phyloP scores from a whole-genome alignment of 2,329 filamentous ascomycete species.

The Tolypocladium nubicola region DNA sequence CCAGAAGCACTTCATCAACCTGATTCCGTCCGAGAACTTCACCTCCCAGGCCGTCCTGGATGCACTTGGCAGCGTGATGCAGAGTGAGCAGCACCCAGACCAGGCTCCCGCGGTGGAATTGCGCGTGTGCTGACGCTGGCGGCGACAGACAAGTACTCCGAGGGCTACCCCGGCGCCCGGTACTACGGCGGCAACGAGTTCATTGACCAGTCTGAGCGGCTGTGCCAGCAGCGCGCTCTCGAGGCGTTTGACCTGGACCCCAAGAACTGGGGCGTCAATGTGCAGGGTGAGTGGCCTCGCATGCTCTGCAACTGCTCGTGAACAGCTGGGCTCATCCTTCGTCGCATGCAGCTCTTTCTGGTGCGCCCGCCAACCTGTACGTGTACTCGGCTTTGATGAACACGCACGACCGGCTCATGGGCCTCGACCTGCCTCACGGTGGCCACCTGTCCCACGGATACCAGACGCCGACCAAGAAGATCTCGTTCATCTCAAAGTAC shows the following conservation, averaged over 20 bases:
- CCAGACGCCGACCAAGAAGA: slow-evolving; percentile 87
- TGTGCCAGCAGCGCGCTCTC: slow-evolving; percentile 84
- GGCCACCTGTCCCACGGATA: slow-evolving; percentile 96
- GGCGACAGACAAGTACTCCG: slow-evolving; percentile 81
- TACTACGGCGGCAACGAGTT: slow-evolving; percentile 97
- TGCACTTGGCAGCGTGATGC: slow-evolving; percentile 88
- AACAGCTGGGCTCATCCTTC: not conserved
- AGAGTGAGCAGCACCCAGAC: slow-evolving; percentile 50
- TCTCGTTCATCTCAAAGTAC: slow-evolving; percentile 97
- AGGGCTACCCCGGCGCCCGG: slow-evolving; percentile 90
- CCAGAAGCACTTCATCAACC: slow-evolving; percentile 97
- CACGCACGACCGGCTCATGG: slow-evolving; percentile 92
- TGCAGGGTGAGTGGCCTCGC: slow-evolving; percentile 57
- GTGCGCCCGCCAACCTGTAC: slow-evolving; percentile 67
- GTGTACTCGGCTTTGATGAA: slow-evolving; percentile 91
- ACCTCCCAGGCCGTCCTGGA: slow-evolving; percentile 88
- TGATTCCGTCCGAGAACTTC: slow-evolving; percentile 93
- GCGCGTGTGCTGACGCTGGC: slow-evolving; percentile 16
- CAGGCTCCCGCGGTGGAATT: slow-evolving; percentile 1
- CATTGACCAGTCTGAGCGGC: slow-evolving; percentile 79
- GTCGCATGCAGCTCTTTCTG: slow-evolving; percentile 57
- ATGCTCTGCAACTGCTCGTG: not conserved
- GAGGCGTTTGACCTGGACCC: slow-evolving; percentile 76
- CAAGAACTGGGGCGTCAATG: slow-evolving; percentile 93
- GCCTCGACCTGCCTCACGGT: slow-evolving; percentile 89